phyloP scores from a whole-genome alignment of 2,329 filamentous ascomycete genomes.

The Stemphylium beticola region DNA sequence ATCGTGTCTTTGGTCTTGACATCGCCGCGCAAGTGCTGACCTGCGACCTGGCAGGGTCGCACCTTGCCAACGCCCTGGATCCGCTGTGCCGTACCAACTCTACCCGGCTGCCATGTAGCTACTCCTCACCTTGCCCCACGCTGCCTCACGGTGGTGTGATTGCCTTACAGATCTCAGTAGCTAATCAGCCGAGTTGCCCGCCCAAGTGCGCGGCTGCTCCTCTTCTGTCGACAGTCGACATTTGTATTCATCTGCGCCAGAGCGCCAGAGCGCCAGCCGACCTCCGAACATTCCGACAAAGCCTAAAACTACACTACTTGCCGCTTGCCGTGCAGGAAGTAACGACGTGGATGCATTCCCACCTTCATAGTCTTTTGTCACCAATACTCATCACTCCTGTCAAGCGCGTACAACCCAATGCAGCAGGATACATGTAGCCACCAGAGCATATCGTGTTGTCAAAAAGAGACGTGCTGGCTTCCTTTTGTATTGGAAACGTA shows the following conservation, averaged over 20 bases:
- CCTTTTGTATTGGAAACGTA: too few relatives aligned
- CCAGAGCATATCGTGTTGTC: too few relatives aligned
- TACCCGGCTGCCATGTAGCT: neutral
- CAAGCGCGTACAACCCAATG: too few relatives aligned
- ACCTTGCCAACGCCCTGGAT: neutral
- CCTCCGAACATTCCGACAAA: too few relatives aligned
- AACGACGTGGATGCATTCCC: too few relatives aligned
- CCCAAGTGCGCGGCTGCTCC: neutral
- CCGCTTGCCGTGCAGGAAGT: too few relatives aligned
- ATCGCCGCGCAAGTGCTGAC: neutral
- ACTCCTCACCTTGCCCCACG: neutral
- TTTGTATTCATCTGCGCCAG: neutral
- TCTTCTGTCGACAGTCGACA: neutral
- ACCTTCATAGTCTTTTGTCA: too few relatives aligned
- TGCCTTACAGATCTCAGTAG: neutral
- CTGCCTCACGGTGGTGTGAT: conserved; percentile 6
- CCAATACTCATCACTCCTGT: too few relatives aligned
- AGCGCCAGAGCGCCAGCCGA: neutral
- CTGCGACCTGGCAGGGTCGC: neutral
- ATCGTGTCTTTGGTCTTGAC: neutral
- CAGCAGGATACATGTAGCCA: too few relatives aligned
- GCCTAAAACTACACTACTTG: too few relatives aligned
- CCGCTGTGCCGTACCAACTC: neutral
- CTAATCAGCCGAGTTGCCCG: conserved; percentile 1
- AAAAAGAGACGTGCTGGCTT: too few relatives aligned